Evolutionary conservation across 208 protist genomes (phyloP).

Genomic region (Acanthamoeba polyphaga): DNA sequence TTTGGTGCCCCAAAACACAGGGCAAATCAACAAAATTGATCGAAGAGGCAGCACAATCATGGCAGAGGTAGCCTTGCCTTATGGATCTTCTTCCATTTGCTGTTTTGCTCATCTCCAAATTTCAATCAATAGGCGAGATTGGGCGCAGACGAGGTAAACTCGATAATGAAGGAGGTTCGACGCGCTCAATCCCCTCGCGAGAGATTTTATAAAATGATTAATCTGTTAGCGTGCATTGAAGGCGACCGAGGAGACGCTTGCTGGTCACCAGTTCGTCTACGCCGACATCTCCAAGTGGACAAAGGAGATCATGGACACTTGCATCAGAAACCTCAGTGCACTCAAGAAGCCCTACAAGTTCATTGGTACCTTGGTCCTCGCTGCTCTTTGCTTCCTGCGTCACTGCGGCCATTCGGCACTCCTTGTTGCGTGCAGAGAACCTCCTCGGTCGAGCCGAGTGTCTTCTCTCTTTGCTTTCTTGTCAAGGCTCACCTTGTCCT

Average conservation of each 20-base stretch:
- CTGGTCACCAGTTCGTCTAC: conserved; percentile 83
- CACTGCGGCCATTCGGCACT: neutral
- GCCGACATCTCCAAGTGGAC: conserved; percentile 89
- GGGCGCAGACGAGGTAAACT: neutral
- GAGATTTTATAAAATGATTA: neutral
- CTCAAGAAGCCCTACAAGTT: conserved; percentile 90
- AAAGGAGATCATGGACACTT: conserved; percentile 86
- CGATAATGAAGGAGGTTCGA: conserved; percentile 9
- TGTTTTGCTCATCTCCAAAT: neutral
- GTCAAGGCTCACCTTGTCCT: neutral
- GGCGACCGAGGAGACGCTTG: conserved; percentile 82
- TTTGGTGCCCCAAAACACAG: too few relatives aligned
- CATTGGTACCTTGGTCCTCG: conserved; percentile 82
- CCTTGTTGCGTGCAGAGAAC: neutral
- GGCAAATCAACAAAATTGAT: too few relatives aligned
- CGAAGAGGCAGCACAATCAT: too few relatives aligned
- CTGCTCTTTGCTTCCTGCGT: neutral
- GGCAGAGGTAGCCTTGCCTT: too few relatives aligned
- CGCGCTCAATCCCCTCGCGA: neutral
- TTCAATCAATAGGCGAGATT: neutral
- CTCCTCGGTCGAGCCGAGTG: neutral
- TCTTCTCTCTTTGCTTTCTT: neutral
- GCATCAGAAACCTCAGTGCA: conserved; percentile 86
- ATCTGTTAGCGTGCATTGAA: neutral
- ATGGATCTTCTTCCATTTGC: neutral